Evolutionary conservation across 164 flowering plant genomes (phyloP).

Genomic region (Hamamelis virginiana): DNA sequence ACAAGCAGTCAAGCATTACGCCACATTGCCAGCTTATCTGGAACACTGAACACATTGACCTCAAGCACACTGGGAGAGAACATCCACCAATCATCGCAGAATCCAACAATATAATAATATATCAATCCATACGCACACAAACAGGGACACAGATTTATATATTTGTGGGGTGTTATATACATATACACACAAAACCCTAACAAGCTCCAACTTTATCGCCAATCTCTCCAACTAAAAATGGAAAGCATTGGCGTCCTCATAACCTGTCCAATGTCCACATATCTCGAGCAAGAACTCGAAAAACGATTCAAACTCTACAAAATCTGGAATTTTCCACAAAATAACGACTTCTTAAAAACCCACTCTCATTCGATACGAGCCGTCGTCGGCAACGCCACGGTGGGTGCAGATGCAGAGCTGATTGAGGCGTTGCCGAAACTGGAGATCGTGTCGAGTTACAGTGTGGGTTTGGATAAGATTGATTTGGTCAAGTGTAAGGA

Average conservation of each 20-base stretch:
- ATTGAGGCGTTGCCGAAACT: conserved; percentile 73
- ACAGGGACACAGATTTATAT: too few relatives aligned
- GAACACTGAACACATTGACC: too few relatives aligned
- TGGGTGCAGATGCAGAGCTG: conserved; percentile 60
- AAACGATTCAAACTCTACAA: conserved; percentile 63
- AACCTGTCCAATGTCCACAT: conserved; percentile 52
- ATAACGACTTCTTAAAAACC: conserved; percentile 30
- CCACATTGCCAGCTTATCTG: too few relatives aligned
- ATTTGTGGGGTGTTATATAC: too few relatives aligned
- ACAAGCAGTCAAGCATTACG: too few relatives aligned
- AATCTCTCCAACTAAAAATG: conserved; percentile 29
- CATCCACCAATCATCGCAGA: too few relatives aligned
- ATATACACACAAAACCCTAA: too few relatives aligned
- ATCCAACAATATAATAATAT: too few relatives aligned
- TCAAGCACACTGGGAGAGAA: too few relatives aligned
- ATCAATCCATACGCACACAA: too few relatives aligned
- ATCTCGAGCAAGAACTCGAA: conserved; percentile 65
- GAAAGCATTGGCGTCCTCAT: conserved; percentile 66
- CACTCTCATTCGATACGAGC: conserved; percentile 61
- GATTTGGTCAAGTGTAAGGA: conserved; percentile 76
- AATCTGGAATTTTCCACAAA: conserved; percentile 42
- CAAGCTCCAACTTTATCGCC: neutral
- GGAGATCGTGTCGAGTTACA: conserved; percentile 75
- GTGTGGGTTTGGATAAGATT: conserved; percentile 85
- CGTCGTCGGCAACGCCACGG: conserved; percentile 57